Evolutionary conservation across 768 basidiomycete species (phyloP).

Genomic region (Rhizopogon salebrosus): DNA sequence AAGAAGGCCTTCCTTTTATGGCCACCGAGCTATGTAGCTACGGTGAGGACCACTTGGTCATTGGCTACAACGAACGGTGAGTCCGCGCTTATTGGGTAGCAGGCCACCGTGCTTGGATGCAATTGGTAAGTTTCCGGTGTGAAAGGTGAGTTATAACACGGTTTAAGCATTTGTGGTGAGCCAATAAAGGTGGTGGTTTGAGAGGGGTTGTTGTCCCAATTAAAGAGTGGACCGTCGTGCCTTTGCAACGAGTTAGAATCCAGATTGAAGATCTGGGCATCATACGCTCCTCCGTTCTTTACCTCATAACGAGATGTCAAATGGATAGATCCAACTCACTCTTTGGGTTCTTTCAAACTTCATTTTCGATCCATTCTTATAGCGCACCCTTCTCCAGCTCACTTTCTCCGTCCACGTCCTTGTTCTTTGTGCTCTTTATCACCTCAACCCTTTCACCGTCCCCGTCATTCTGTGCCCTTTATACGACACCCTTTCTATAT

Average conservation of each 20-base stretch:
- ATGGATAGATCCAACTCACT: constrained; percentile 17
- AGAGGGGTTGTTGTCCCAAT: background rate
- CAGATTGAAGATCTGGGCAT: constrained; percentile 11
- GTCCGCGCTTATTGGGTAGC: background rate
- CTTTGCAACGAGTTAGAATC: constrained; percentile 4
- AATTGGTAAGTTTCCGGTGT: constrained; percentile 1
- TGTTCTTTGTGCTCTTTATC: constrained; percentile 7
- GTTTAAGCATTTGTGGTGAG: too few species aligned
- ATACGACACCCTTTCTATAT: background rate
- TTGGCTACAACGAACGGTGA: background rate
- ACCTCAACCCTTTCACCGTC: background rate
- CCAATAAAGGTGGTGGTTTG: background rate
- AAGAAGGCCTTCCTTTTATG: constrained; percentile 2
- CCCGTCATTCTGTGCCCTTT: background rate
- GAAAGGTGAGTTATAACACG: background rate
- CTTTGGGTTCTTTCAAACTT: constrained; percentile 12
- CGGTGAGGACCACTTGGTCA: background rate
- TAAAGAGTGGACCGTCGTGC: too few species aligned
- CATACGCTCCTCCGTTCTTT: constrained; percentile 1
- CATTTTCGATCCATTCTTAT: constrained; percentile 18
- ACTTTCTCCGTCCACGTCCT: constrained; percentile 10
- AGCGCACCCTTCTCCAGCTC: constrained; percentile 8
- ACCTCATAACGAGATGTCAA: constrained; percentile 10
- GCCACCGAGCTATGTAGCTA: background rate
- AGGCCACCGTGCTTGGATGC: background rate